A percentile compares a stretch with the other conserved stretches of the same genome.
Conservation (phyloP, 352 stramenopile genomes). For the Phytopythium boreale region DNA sequence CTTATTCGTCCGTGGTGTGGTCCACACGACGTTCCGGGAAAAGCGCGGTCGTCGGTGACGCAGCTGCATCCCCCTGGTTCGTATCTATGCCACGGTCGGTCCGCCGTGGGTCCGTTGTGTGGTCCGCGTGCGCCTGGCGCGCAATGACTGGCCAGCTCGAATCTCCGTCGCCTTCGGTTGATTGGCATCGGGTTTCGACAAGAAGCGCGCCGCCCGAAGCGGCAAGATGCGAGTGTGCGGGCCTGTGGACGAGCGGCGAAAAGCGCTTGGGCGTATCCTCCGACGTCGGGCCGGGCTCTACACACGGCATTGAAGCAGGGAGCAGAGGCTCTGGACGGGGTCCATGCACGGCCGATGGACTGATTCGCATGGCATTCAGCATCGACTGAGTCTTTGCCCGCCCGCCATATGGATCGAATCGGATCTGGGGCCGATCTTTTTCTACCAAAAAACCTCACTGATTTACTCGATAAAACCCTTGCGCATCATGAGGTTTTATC, state of each 20-base stretch:
- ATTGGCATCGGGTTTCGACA: background rate
- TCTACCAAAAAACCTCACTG: conserved; percentile 5
- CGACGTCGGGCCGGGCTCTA: too few relatives aligned
- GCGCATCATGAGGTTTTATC: conserved; percentile 10
- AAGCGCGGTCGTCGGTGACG: background rate
- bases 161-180: background rate
- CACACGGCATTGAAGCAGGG: too few relatives aligned
- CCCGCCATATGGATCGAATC: too few relatives aligned
- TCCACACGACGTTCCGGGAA: background rate
- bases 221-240: too few relatives aligned
- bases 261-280: too few relatives aligned
- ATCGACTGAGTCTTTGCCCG: background rate
- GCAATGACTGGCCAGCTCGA: background rate
- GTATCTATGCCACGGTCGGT: conserved; percentile 11
- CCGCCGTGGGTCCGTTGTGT: background rate
- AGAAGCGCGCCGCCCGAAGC: background rate
- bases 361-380: too few relatives aligned
- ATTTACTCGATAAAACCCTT: background rate
- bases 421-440: conserved; percentile 9
- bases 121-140: background rate
- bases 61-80: conserved; percentile 4
- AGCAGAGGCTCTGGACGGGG: too few relatives aligned
- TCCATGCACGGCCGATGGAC: too few relatives aligned
- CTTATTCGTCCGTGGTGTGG: background rate
- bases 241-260: too few relatives aligned